phyloP scores from a whole-genome alignment of 768 basidiomycete genomes.

The Suillus placidus region DNA sequence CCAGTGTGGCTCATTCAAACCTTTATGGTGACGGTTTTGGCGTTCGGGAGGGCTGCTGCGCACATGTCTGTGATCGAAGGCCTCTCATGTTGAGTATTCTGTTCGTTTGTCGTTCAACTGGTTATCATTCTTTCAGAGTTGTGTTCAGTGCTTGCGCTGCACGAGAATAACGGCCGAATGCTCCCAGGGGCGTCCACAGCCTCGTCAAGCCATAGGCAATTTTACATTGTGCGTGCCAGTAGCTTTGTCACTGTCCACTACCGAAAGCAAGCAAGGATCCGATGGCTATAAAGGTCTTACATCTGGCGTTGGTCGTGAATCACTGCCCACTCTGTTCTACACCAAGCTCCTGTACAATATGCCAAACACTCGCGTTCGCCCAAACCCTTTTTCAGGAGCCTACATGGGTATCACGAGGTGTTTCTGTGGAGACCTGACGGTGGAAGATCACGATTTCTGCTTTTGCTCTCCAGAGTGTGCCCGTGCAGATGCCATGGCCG shows the following conservation, averaged over 20 bases:
- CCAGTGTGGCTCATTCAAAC: background rate
- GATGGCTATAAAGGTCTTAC: conserved; percentile 4
- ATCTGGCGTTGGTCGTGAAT: background rate
- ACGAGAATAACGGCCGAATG: background rate
- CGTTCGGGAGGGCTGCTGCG: background rate
- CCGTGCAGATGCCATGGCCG: background rate
- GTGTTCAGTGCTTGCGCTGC: background rate
- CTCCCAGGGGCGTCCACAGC: background rate
- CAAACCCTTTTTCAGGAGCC: background rate
- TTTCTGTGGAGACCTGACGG: conserved; percentile 5
- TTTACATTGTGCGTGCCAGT: background rate
- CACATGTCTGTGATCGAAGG: background rate
- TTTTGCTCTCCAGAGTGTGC: conserved; percentile 11
- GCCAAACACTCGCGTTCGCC: background rate
- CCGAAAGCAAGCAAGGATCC: background rate
- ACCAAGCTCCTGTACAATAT: background rate
- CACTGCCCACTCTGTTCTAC: background rate
- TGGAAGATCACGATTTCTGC: conserved; percentile 9
- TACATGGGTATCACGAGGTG: background rate
- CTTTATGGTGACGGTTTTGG: background rate
- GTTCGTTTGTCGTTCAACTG: background rate
- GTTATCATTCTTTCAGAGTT: background rate
- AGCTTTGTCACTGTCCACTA: background rate
- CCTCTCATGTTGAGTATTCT: background rate
- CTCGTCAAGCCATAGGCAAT: background rate